phyloP scores from a whole-genome alignment of 768 basidiomycete genomes.

The Mycena albidolilacea region DNA sequence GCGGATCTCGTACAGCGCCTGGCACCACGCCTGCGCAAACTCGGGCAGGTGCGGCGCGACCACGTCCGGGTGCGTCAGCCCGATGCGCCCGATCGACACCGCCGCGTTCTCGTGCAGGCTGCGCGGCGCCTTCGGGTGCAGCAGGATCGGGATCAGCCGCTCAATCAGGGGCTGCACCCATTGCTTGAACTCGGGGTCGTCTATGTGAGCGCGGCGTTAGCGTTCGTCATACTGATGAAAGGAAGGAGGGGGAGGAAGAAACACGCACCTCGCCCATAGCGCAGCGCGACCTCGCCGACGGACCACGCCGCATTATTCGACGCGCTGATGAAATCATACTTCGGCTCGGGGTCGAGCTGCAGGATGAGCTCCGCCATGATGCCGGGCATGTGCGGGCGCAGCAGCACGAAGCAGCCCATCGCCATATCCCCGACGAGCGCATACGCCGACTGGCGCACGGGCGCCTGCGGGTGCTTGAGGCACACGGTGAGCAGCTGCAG shows the following conservation, averaged over 20 bases:
- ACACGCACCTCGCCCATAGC: slow-evolving; percentile 83
- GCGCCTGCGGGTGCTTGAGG: slow-evolving; percentile 95
- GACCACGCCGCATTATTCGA: slow-evolving; percentile 99
- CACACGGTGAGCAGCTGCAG: slow-evolving; percentile 89
- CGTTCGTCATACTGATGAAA: not conserved
- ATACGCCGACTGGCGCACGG: slow-evolving; percentile 96
- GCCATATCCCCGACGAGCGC: slow-evolving; percentile 99
- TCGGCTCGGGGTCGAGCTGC: slow-evolving; percentile 94
- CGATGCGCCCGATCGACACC: slow-evolving; percentile 96
- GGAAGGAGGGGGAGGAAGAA: not conserved
- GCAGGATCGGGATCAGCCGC: slow-evolving; percentile 91
- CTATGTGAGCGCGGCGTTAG: slow-evolving; percentile 49
- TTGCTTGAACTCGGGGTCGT: slow-evolving; percentile 90
- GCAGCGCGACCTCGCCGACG: slow-evolving; percentile 97
- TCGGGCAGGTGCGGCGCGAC: slow-evolving; percentile 92
- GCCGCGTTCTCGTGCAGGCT: slow-evolving; percentile 98
- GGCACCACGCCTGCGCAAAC: slow-evolving; percentile 97
- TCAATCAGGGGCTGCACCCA: slow-evolving; percentile 92
- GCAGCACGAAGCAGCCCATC: slow-evolving; percentile 91
- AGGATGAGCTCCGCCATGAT: slow-evolving; percentile 92
- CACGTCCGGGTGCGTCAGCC: slow-evolving; percentile 89
- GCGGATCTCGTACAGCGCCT: slow-evolving; percentile 96
- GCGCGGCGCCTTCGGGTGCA: slow-evolving; percentile 93
- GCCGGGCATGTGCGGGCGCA: slow-evolving; percentile 88
- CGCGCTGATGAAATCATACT: slow-evolving; percentile 94